Evolutionary conservation across 768 basidiomycete species (phyloP).

Genomic region (Termitomyces sp.): DNA sequence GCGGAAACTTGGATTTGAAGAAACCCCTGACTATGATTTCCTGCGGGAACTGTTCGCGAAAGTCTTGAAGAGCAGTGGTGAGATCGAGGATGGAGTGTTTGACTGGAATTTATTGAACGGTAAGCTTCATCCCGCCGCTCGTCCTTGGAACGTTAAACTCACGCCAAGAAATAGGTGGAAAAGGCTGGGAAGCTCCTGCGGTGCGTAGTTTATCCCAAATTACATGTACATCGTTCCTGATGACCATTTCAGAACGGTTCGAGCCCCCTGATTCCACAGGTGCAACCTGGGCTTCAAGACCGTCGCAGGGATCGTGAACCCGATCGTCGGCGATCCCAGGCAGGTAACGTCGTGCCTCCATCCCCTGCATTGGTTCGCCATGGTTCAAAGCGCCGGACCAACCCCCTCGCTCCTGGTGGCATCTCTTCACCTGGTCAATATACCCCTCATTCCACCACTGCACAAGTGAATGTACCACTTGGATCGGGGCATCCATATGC

Average conservation of each 20-base stretch:
- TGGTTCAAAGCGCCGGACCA: constrained; percentile 68
- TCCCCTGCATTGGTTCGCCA: constrained; percentile 78
- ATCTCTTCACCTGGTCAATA: constrained; percentile 46
- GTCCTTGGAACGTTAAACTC: constrained; percentile 1
- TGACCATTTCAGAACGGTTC: constrained; percentile 40
- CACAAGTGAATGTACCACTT: constrained; percentile 71
- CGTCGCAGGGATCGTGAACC: constrained; percentile 58
- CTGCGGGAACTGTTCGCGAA: constrained; percentile 92
- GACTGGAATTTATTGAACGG: constrained; percentile 96
- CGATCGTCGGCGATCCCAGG: constrained; percentile 62
- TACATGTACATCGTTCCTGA: constrained; percentile 1
- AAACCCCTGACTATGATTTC: constrained; percentile 99
- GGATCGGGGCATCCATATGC: constrained; percentile 67
- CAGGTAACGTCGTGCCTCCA: constrained; percentile 58
- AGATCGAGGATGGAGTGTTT: constrained; percentile 89
- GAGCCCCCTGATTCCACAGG: constrained; percentile 62
- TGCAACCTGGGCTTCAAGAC: constrained; percentile 52
- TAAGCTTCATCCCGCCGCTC: constrained; percentile 23
- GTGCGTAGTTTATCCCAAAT: constrained; percentile 38
- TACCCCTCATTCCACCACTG: constrained; percentile 72
- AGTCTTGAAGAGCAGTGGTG: constrained; percentile 87
- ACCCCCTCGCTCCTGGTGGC: constrained; percentile 53
- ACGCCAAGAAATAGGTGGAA: constrained; percentile 57
- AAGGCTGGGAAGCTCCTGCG: constrained; percentile 88
- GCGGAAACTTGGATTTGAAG: constrained; percentile 97